Evolutionary conservation across 1,139 yeast genomes (phyloP).

Genomic region (Arxiozyma slooffiae): DNA sequence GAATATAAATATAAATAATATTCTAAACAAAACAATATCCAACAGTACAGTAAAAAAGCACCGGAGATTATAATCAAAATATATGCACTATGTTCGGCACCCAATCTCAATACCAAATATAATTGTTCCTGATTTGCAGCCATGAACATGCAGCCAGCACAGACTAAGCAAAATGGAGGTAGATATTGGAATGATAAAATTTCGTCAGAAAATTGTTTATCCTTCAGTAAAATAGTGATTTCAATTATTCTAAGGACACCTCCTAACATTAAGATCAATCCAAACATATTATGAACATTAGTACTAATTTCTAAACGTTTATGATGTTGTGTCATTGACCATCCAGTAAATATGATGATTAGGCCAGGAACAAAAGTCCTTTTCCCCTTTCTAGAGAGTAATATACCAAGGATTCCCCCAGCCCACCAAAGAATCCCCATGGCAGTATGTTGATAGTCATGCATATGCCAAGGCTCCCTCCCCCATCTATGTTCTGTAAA

Average conservation of each 20-base stretch:
- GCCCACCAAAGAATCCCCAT: conserved; percentile 98
- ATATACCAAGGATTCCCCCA: conserved; percentile 79
- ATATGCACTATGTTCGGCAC: conserved; percentile 80
- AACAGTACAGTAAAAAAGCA: conserved; percentile 60
- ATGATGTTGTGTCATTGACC: conserved; percentile 84
- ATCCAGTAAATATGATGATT: conserved; percentile 77
- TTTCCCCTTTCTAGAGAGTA: conserved; percentile 50
- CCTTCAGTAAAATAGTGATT: conserved; percentile 58
- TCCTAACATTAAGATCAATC: conserved; percentile 66
- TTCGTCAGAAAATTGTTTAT: conserved; percentile 39
- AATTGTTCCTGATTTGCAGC: conserved; percentile 88
- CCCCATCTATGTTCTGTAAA: conserved; percentile 97
- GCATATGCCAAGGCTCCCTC: conserved; percentile 72
- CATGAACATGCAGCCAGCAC: conserved; percentile 79
- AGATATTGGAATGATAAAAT: conserved; percentile 70
- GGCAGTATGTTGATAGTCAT: conserved; percentile 86
- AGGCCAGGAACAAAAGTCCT: conserved; percentile 75
- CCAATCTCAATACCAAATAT: conserved; percentile 55
- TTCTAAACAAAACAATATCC: conserved; percentile 49
- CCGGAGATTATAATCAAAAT: conserved; percentile 63
- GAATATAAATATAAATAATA: conserved; percentile 43
- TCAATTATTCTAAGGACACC: conserved; percentile 69
- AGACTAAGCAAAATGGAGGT: conserved; percentile 69
- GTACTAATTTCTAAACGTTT: conserved; percentile 71
- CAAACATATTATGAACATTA: conserved; percentile 79